phyloP scores from a whole-genome alignment of 2,329 filamentous ascomycete species.

The Macrophomina pseudophaseolina region DNA sequence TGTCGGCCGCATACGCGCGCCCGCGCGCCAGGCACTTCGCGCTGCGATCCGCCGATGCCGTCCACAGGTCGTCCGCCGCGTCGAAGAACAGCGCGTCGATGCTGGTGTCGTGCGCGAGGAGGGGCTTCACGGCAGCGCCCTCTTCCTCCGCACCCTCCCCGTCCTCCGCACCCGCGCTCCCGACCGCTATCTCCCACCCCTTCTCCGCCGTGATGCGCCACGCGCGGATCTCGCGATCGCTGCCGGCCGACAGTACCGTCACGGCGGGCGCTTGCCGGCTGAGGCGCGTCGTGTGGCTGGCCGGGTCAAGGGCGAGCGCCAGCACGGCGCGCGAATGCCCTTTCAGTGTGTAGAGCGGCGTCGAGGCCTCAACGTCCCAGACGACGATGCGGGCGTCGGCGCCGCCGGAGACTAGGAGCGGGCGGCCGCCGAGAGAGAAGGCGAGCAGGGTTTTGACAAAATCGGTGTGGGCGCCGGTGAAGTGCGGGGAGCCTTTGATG shows the following conservation, averaged over 20 bases:
- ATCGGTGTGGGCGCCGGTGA: conserved; percentile 71
- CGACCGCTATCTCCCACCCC: conserved; percentile 39
- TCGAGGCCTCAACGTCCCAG: conserved; percentile 75
- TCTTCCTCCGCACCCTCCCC: conserved; percentile 37
- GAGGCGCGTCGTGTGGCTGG: conserved; percentile 45
- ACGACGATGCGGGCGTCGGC: conserved; percentile 64
- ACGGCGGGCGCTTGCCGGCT: conserved; percentile 42
- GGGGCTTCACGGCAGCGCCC: conserved; percentile 53
- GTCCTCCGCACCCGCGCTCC: conserved; percentile 1
- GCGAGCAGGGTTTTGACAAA: conserved; percentile 85
- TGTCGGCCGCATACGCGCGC: conserved; percentile 72
- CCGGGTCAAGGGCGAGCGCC: conserved; percentile 75
- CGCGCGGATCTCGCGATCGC: conserved; percentile 67
- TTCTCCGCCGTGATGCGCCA: conserved; percentile 67
- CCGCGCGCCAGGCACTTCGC: conserved; percentile 77
- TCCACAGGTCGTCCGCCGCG: conserved; percentile 79
- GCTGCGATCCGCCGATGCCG: conserved; percentile 88
- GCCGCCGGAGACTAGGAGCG: conserved; percentile 56
- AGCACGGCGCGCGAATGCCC: conserved; percentile 81
- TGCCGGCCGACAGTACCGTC: conserved; percentile 76
- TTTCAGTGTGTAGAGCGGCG: conserved; percentile 75
- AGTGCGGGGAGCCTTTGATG: conserved; percentile 52
- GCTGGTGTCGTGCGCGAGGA: conserved; percentile 87
- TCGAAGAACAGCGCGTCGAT: conserved; percentile 83
- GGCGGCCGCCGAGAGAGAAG: conserved; percentile 63